Evolutionary conservation across 164 flowering plant genomes (phyloP).

Genomic region (Vitis rupestris): DNA sequence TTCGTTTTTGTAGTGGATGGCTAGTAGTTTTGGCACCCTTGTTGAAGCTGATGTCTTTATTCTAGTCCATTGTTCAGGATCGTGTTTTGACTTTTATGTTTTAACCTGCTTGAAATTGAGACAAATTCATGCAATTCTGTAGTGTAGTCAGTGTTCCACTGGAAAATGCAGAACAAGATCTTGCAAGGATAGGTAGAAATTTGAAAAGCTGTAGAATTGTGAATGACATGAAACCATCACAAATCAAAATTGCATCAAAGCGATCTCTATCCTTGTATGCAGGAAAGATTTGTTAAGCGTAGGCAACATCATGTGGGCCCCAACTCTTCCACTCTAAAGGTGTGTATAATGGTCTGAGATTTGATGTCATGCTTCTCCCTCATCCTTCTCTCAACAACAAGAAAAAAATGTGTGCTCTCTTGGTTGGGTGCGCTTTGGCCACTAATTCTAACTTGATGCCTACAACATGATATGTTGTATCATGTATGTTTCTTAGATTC

Average conservation of each 20-base stretch:
- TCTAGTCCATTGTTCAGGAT: no score
- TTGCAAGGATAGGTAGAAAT: no score
- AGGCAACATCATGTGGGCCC: conserved; percentile 87
- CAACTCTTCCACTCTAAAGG: conserved; percentile 86
- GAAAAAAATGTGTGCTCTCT: not conserved
- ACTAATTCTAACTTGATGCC: not conserved
- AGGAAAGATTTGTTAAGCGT: conserved; percentile 89
- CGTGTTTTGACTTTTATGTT: no score
- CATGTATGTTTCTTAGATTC: not conserved
- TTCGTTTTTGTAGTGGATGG: no score
- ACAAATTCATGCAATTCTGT: no score
- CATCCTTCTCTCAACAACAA: not conserved
- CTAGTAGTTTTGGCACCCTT: no score
- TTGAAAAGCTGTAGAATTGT: not conserved
- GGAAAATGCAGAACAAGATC: not conserved
- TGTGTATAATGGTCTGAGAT: conserved; percentile 17
- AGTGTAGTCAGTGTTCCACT: not conserved
- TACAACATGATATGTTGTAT: not conserved
- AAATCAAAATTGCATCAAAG: not conserved
- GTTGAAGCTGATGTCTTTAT: no score
- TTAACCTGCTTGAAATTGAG: no score
- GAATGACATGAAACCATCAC: not conserved
- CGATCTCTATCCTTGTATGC: conserved; percentile 17
- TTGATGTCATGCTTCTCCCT: not conserved
- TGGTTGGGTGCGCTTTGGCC: no score